Evolutionary conservation across 176 grass and related monocot species (phyloP).

Genomic region (Ampelocalamus luodianensis): DNA sequence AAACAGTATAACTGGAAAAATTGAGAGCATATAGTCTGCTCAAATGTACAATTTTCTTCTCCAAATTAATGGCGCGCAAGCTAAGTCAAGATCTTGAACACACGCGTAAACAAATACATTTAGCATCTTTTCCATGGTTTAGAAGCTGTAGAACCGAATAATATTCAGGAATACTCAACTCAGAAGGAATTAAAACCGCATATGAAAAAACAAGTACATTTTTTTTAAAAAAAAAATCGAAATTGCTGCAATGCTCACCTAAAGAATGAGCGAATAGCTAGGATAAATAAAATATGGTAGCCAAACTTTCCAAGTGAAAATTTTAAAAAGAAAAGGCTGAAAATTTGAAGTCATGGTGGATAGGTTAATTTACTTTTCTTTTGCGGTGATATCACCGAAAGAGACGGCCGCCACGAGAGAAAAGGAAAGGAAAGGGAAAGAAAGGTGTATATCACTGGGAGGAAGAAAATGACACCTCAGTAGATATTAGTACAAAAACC

Average conservation of each 20-base stretch:
- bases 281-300: background rate
- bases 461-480: background rate
- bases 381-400: constrained; percentile 13
- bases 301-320: background rate
- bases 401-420: constrained; percentile 35
- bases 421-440: constrained; percentile 18
- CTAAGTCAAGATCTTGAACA: background rate
- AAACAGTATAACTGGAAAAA: no score
- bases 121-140: background rate
- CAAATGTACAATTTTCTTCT: background rate
- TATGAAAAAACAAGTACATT: background rate
- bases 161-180: background rate
- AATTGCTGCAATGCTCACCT: background rate
- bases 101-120: background rate
- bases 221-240: background rate
- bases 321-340: background rate
- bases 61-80: background rate
- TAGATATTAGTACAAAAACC: background rate
- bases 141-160: background rate
- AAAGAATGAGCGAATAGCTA: background rate
- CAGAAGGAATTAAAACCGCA: background rate
- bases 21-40: background rate
- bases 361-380: constrained; percentile 8
- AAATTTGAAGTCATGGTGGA: background rate
- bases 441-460: background rate